Percentiles rank a stretch among this genome's conserved stretches.
Evolutionary conservation across 768 basidiomycete species (phyloP).

Genomic region (Pleurotus djamor): DNA sequence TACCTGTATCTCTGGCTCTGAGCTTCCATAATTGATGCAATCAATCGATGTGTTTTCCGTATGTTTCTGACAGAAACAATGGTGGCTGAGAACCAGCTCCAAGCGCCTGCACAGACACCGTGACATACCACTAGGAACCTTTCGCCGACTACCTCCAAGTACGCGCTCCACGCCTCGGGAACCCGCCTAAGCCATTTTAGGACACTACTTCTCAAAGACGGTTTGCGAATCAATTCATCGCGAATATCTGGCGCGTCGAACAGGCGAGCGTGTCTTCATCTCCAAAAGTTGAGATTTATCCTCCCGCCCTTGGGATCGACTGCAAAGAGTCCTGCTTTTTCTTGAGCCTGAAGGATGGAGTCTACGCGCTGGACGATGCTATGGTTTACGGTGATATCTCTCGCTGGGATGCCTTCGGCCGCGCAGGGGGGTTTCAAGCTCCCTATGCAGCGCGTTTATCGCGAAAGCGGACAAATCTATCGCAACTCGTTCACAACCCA

Average conservation of each 20-base stretch:
- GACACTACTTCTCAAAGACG: too few species aligned
- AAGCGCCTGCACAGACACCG: background rate
- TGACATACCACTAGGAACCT: background rate
- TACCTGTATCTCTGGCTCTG: too few species aligned
- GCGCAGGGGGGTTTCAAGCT: slow-evolving; percentile 7
- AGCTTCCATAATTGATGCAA: background rate
- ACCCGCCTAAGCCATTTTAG: background rate
- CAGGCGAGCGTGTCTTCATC: too few species aligned
- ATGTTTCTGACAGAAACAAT: background rate
- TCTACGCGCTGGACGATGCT: too few species aligned
- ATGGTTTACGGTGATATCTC: background rate
- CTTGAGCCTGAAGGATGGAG: too few species aligned
- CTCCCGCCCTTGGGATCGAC: too few species aligned
- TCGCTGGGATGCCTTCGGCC: background rate
- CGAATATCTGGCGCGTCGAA: too few species aligned
- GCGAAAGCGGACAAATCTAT: background rate
- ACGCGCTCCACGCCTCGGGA: background rate
- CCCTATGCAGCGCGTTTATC: slow-evolving; percentile 12
- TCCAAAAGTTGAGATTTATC: too few species aligned
- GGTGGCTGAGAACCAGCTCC: background rate
- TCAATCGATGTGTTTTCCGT: background rate
- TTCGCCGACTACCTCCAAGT: background rate
- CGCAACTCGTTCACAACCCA: slow-evolving; percentile 14
- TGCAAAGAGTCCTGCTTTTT: too few species aligned
- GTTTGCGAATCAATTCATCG: too few species aligned